Conservation (phyloP, 441 rosid species). For the Macaranga tanarius region DNA sequence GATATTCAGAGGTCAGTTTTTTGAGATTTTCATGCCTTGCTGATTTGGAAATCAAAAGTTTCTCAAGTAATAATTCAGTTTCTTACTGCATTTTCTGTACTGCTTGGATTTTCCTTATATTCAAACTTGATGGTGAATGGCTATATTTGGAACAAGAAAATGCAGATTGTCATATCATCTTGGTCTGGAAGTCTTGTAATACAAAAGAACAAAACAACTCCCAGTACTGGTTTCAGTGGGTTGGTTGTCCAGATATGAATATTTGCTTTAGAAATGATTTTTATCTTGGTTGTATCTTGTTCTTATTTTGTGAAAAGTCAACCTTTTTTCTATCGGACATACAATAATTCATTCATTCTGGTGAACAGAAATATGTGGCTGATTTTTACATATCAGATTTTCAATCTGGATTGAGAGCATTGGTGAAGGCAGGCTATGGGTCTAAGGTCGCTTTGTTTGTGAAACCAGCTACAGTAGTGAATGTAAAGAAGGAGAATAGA, state of each 20-base stretch:
- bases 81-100: neutral
- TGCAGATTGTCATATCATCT: neutral
- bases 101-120: neutral
- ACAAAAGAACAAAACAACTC: no score
- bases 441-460: conserved; percentile 88
- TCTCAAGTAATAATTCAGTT: conserved; percentile 7
- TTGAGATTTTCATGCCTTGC: conserved; percentile 4
- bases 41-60: conserved; percentile 4
- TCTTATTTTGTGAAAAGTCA: neutral
- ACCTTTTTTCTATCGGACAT: neutral
- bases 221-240: neutral
- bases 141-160: conserved; percentile 10
- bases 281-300: neutral
- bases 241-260: neutral
- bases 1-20: conserved; percentile 73
- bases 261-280: neutral
- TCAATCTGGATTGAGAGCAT: conserved; percentile 86
- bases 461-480: conserved; percentile 67
- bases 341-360: conserved; percentile 16
- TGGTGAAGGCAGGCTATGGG: conserved; percentile 93
- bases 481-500: conserved; percentile 58
- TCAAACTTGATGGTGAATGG: neutral
- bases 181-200: neutral
- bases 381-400: conserved; percentile 96
- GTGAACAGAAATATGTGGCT: conserved; percentile 74